phyloP scores from a whole-genome alignment of 73 alveolate species.

The Tetrahymena elliotti region DNA sequence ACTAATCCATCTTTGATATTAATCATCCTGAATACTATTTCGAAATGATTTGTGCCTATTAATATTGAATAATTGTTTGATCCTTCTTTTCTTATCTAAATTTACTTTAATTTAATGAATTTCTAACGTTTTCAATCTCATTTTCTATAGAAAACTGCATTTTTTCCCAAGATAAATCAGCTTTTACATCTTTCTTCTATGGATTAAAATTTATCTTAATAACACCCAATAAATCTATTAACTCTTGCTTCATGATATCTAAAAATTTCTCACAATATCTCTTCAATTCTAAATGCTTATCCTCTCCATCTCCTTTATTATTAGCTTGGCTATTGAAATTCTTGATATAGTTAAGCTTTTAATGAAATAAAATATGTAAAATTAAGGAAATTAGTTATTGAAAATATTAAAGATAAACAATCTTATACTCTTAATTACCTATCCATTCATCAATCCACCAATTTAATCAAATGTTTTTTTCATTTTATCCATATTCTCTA shows the following conservation, averaged over 20 bases:
- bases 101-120: neutral
- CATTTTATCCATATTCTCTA: neutral
- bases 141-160: neutral
- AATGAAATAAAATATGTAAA: neutral
- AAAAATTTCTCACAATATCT: neutral
- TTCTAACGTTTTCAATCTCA: neutral
- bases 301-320: neutral
- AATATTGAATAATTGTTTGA: neutral
- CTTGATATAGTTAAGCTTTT: neutral
- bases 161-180: neutral
- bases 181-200: neutral
- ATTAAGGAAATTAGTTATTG: neutral
- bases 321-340: neutral
- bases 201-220: neutral
- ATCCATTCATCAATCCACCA: neutral
- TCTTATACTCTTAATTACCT: neutral
- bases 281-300: neutral
- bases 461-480: neutral
- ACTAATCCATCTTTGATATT: neutral
- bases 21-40: neutral
- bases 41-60: neutral
- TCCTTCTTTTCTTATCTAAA: neutral
- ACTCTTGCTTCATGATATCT: neutral
- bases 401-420: neutral
- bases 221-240: neutral